Conservation (phyloP, 768 basidiomycete species). For the Clitopilus hobsonii region DNA sequence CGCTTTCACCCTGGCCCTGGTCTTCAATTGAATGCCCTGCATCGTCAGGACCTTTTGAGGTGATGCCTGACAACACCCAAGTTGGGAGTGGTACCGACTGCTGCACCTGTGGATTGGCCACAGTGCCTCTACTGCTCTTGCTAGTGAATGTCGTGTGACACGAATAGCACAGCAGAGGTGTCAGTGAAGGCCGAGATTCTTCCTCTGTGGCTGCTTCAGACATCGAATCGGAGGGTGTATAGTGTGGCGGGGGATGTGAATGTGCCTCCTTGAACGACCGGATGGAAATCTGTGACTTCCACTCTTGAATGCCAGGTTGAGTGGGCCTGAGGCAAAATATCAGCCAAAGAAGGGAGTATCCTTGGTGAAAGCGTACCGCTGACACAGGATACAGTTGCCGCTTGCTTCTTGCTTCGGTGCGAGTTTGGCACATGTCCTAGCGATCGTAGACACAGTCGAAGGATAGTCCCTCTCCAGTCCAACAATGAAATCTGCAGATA, state of each 20-base stretch:
- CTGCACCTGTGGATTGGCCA: constrained; percentile 5
- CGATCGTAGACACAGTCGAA: constrained; percentile 81
- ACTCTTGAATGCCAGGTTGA: constrained; percentile 60
- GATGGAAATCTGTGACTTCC: constrained; percentile 74
- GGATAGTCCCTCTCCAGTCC: constrained; percentile 81
- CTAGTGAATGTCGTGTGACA: constrained; percentile 57
- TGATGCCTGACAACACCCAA: constrained; percentile 25
- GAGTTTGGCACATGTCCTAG: constrained; percentile 75
- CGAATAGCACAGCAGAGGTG: constrained; percentile 45
- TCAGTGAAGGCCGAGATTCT: constrained; percentile 19
- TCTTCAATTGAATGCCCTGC: not conserved
- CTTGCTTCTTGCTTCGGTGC: constrained; percentile 54
- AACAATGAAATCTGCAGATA: constrained; percentile 65
- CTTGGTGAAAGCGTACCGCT: constrained; percentile 49
- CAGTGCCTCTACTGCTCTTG: constrained; percentile 37
- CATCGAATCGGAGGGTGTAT: not conserved
- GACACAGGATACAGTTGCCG: constrained; percentile 56
- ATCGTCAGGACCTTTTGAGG: not conserved
- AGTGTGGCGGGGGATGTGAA: constrained; percentile 16
- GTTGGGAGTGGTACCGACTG: constrained; percentile 24
- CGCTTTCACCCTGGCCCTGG: not conserved
- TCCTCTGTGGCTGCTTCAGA: not conserved
- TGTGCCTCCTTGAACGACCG: constrained; percentile 39
- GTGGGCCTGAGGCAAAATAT: no score
- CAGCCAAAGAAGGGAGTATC: no score